Evolutionary conservation across 345 rosid genomes (phyloP), one percentile per base, ranked within the genome.

Genomic region (Salix caprea): DNA sequence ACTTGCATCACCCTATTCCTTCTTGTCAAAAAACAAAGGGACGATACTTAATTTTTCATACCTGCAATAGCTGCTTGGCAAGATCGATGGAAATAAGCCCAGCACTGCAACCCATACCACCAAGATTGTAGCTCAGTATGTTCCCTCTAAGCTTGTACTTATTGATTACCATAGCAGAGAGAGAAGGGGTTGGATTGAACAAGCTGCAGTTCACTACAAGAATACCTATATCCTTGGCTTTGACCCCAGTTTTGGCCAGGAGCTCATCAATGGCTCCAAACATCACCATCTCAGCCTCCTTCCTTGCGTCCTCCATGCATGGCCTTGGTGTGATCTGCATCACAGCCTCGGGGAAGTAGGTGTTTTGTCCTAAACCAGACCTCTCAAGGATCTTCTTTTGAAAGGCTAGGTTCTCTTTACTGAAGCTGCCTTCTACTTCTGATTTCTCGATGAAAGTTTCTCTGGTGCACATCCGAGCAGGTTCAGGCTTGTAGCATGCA

Each of bases 311-410:
- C 0, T 74, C 91, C 91, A 90, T 84, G 69, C 87, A 82, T 6
- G 89, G 92, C 73, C 84, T 89, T 0, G 90, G 87, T 1, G 94
- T 88, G 21, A 81, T 58, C 60, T 84, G 82, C 86, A 87, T 69
- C 84, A 84, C 86, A n/a, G 88, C 94, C 42, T 91, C 90, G 11
- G 98, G 97, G 32, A 85, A 84, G 82, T 91, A 94, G 0, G 98
- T 94, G 19, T 82, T 83, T 64, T 94, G 91, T 10, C 98, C 98
- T 2, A 90, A 74, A 56, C 98, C 97, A 0, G 98, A 92, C 71
- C 94, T 86, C 82, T 90, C 94, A 6, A 94, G 69, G 28, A 94
- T 92, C 89, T 94, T 94, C 89, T 85, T 87, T 76, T 94, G 98
- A 73, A 94, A 90, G 4, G 85, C 89, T 3, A 94, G 77, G 76